phyloP scores from a whole-genome alignment of 345 rosid species.

The Geranium rotundifolium region DNA sequence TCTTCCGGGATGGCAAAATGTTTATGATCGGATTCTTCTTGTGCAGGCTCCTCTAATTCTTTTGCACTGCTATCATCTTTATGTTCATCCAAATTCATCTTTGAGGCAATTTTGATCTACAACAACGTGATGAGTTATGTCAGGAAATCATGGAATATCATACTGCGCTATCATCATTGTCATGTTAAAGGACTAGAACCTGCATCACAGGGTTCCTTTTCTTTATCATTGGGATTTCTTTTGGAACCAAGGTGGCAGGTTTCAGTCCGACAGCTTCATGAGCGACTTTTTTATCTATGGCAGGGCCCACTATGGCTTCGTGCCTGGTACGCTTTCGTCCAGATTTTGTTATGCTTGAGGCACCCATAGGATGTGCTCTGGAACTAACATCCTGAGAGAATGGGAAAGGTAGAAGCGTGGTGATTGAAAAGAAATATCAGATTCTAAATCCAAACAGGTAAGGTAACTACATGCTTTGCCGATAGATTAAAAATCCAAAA shows the following conservation, averaged over 20 bases:
- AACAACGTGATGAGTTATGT: neutral
- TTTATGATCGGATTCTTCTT: slow-evolving; percentile 25
- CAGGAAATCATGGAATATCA: no score
- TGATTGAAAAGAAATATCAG: no score
- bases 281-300: slow-evolving; percentile 52
- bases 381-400: slow-evolving; percentile 32
- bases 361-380: slow-evolving; percentile 14
- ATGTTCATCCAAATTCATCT: slow-evolving; percentile 34
- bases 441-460: no score
- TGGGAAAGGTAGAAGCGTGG: neutral
- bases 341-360: slow-evolving; percentile 20
- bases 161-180: neutral
- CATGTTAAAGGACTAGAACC: slow-evolving; percentile 27
- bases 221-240: slow-evolving; percentile 73
- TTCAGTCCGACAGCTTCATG: slow-evolving; percentile 85
- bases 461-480: no score
- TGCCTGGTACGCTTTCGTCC: slow-evolving; percentile 53
- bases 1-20: slow-evolving; percentile 48
- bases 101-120: slow-evolving; percentile 71
- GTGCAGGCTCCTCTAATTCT: slow-evolving; percentile 30
- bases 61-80: slow-evolving; percentile 33
- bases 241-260: slow-evolving; percentile 65
- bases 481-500: no score
- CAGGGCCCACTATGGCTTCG: slow-evolving; percentile 74
- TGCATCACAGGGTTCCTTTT: slow-evolving; percentile 75